These are phyloP conservation scores for Solanum hybrid DNA, from an alignment of 305 asterid genomes.

Conservation along the genomic window DNA sequence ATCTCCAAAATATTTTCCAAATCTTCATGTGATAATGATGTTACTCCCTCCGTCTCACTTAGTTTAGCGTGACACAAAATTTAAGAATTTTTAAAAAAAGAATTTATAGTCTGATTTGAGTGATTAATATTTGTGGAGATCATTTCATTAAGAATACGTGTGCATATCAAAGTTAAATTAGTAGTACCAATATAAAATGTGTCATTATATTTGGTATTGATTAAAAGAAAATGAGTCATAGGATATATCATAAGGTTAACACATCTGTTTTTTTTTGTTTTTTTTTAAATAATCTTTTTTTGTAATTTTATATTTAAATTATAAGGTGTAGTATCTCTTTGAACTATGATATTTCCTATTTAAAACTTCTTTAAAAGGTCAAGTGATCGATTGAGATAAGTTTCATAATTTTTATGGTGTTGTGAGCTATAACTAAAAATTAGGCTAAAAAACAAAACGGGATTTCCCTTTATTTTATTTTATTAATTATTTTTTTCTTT, in stretches of 20 bases:
- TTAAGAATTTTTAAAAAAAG: no score
- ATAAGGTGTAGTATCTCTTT: not conserved
- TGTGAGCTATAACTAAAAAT: no score
- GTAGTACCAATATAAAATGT: no score
- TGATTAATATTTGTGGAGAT: no score
- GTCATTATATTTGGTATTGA: not conserved
- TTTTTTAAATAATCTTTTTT: no score
- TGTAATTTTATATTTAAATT: not conserved
- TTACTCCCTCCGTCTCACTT: not conserved
- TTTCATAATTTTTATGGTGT: not conserved
- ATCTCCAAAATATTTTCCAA: not conserved
- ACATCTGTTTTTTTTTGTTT: no score
- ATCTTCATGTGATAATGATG: not conserved
- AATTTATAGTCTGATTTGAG: no score
- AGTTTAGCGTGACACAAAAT: no score
- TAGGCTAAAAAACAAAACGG: no score
- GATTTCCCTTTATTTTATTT: not conserved
- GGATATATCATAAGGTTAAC: not conserved
- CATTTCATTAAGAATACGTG: no score
- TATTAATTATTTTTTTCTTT: not conserved
- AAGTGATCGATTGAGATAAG: not conserved
- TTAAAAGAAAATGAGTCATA: no score
- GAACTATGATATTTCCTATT: not conserved
- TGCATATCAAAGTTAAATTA: no score
- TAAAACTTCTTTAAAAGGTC: not conserved